Percentiles rank a stretch among this genome's conserved stretches.
phyloP scores from a whole-genome alignment of 768 basidiomycete species.

The Podaxis sp. region DNA sequence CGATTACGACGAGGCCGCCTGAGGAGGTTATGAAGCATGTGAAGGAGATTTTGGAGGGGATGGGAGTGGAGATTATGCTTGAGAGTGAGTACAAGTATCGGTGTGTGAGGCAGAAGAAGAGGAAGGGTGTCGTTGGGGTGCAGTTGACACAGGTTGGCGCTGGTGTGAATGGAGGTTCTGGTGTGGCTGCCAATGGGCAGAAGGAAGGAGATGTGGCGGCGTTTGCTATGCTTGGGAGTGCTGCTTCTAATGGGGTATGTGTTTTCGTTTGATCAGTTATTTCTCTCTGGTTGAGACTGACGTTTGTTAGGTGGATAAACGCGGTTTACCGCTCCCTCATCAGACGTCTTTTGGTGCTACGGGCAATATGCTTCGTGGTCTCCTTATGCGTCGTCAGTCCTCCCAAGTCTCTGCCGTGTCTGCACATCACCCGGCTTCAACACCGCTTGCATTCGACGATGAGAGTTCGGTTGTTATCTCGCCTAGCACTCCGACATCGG shows the following conservation, averaged over 20 bases:
- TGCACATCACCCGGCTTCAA: conserved; percentile 25
- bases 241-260: conserved; percentile 85
- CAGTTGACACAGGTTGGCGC: conserved; percentile 20
- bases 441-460: conserved; percentile 47
- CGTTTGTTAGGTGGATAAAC: conserved; percentile 71
- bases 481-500: neutral
- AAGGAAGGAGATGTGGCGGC: conserved; percentile 48
- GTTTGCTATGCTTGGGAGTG: conserved; percentile 75
- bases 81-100: conserved; percentile 92
- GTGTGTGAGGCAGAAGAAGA: conserved; percentile 77
- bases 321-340: conserved; percentile 83
- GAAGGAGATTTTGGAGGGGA: conserved; percentile 71
- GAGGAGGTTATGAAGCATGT: conserved; percentile 89
- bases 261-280: conserved; percentile 11
- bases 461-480: conserved; percentile 41
- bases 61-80: conserved; percentile 87
- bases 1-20: conserved; percentile 80
- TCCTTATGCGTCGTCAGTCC: conserved; percentile 88
- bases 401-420: conserved; percentile 67
- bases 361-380: conserved; percentile 80
- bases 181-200: conserved; percentile 30
- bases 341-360: conserved; percentile 65
- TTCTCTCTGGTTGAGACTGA: neutral
- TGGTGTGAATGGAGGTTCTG: conserved; percentile 29
- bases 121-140: conserved; percentile 46